Base-by-base conservation (phyloP, 2,329 filamentous ascomycete species). In the Fusarium xylarioides region DNA sequence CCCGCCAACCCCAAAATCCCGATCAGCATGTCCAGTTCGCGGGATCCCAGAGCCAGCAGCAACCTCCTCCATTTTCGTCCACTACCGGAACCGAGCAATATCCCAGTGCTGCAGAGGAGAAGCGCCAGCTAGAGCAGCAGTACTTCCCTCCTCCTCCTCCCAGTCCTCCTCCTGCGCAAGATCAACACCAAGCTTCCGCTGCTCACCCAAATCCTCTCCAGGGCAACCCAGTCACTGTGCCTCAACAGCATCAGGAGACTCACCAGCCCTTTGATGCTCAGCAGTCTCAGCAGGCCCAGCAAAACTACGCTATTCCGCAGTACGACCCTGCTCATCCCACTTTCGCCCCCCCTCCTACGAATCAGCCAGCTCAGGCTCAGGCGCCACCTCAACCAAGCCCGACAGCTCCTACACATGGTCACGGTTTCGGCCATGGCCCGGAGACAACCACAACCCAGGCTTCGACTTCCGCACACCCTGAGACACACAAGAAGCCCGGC, bases 261-360 rank as follows among this genome's bases (percentile, higher is more conserved):
- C 54, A 63, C 2, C 46, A 43, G 28, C 68, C 63, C 3, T 35
- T 44, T 9, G 53, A 69, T 10, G 18, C 53, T 16, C 54, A 53
- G 21, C 47, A 63, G 10, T 34, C 44, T n/a, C 67, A 70, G 38
- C 60, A 67, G 14, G 18, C 56, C 10, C 72, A 73, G 16, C 74
- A 77, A 18, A 68, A 64, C 53, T 80, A 80, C 30, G 50, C 66
- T 12, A 81, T 81, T 30, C 79, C 80, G 5, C 66, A 75, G 8
- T 81, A 81, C 46, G 74, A 80, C 44, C 79, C 80, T 53, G 79
- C 79, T 6, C 73, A 76, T 34, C 79, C 80, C 38, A 67, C 69
- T 42, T 81, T 81, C 68, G 79, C 79, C 2, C 77, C 79, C 11
- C 79, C 78, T 32, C 78, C 79, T 3, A 55, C 70, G 4, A 53